Evolutionary conservation across 2,329 filamentous ascomycete genomes (phyloP), one percentile per base, ranked within the genome.

Genomic region (Fusarium napiforme): DNA sequence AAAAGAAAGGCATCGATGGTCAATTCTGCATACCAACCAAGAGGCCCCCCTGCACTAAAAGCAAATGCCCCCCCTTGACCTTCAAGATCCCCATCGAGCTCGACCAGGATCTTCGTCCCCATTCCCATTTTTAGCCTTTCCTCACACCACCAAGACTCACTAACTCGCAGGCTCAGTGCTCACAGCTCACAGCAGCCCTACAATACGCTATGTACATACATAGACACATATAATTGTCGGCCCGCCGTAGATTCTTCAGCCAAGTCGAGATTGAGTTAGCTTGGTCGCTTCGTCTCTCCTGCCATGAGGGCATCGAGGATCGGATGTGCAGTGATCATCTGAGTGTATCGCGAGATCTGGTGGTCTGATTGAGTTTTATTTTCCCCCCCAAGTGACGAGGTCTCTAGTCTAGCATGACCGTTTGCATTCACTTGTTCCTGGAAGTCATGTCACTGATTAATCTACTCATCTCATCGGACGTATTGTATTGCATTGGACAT

Each of bases 11-110:
- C 49, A 70, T 52, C 28, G 39, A 70, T 69, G 69, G 65, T 47
- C 55, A 53, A 60, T 56, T 70, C 50, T 72, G 57, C 70, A 69
- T 72, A 40, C 70, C 70, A 66, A 39, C 53, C 30, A 34, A 34
- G 36, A 53, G 40, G 53, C 37, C 64, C 63, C 63, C 63, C 42
- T 65, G 59, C 60, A 45, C 70, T 59, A 61, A 42, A 37, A 40
- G 40, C 39, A 50, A 47, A 40, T 56, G 39, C 43, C 46, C 37
- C 37, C 49, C 36, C 37, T 45, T 50, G 49, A 18, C 62, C 12
- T 60, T 36, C 40, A 45, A 34, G 63, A 68, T 68, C 65, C 37
- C 60, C 65, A 69, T 59, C 60, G 36, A 69, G 49, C 66, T 42
- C 37, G 43, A 66, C 61, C 55, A 59, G 70, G 60, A 73, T 73